A percentile compares a stretch with the other conserved stretches of the same genome.
phyloP scores from a whole-genome alignment of 1,139 yeast species.

The Magnusiomyces magnusii region DNA sequence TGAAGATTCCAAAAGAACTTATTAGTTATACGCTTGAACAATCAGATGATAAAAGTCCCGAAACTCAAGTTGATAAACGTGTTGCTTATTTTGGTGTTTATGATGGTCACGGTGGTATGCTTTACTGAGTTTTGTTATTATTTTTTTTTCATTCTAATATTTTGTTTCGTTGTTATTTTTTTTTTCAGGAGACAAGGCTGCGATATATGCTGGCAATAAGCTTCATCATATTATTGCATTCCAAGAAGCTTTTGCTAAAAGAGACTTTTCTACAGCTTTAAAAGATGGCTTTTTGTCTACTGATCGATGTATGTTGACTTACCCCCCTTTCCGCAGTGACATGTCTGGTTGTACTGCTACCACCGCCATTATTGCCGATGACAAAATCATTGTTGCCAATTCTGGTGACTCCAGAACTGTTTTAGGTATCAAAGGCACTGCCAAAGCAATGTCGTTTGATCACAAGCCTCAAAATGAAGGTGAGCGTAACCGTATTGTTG shows the following conservation, averaged over 20 bases:
- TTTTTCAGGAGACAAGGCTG: slow-evolving; percentile 53
- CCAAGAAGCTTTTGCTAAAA: slow-evolving; percentile 49
- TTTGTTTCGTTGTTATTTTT: not conserved
- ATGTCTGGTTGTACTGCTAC: slow-evolving; percentile 98
- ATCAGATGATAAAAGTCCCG: not conserved
- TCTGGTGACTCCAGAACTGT: slow-evolving; percentile 97
- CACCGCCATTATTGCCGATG: slow-evolving; percentile 61
- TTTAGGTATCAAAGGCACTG: slow-evolving; percentile 72
- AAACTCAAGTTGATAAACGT: slow-evolving; percentile 33
- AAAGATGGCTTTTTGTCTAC: slow-evolving; percentile 80
- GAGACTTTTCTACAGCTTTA: slow-evolving; percentile 63
- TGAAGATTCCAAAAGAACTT: slow-evolving; percentile 19
- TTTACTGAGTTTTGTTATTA: not conserved
- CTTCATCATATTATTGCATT: slow-evolving; percentile 61
- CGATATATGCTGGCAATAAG: slow-evolving; percentile 76
- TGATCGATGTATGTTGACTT: slow-evolving; percentile 73
- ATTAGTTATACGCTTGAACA: slow-evolving; percentile 4
- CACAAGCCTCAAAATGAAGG: slow-evolving; percentile 96
- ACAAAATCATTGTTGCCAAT: slow-evolving; percentile 52
- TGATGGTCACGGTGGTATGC: slow-evolving; percentile 90
- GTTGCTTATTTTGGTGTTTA: slow-evolving; percentile 87
- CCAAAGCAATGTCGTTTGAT: slow-evolving; percentile 88
- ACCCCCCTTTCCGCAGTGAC: slow-evolving; percentile 54
- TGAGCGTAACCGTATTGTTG: slow-evolving; percentile 83
- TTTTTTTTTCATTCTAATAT: not conserved